These are phyloP conservation scores for Apodospora peruviana DNA, from an alignment of 495 filamentous ascomycete species.

Conservation along the genomic window DNA sequence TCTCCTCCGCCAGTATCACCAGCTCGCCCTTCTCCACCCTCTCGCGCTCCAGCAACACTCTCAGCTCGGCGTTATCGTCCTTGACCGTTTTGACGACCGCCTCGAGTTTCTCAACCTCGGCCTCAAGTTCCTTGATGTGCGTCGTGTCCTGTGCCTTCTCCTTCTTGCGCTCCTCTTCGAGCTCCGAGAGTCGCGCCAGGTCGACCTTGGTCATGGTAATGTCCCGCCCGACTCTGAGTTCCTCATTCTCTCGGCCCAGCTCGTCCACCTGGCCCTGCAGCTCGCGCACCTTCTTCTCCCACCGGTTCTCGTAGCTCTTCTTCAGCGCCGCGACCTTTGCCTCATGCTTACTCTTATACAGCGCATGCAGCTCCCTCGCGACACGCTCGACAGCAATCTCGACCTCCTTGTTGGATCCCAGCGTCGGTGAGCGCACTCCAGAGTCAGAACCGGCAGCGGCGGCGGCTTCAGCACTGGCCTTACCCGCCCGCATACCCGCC, in stretches of 20 bases:
- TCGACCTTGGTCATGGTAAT: constrained; percentile 56
- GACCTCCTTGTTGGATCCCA: constrained; percentile 45
- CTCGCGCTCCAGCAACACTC: constrained; percentile 65
- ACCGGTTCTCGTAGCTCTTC: constrained; percentile 85
- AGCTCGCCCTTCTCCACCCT: constrained; percentile 89
- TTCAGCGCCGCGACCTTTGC: constrained; percentile 90
- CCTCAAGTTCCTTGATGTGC: constrained; percentile 54
- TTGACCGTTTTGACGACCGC: constrained; percentile 61
- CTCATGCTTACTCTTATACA: constrained; percentile 98
- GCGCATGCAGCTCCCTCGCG: constrained; percentile 76
- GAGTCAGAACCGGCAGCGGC: no score
- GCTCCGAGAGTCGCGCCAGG: constrained; percentile 38
- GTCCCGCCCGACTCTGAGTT: constrained; percentile 59
- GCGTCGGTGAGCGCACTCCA: constrained; percentile 3
- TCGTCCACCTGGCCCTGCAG: constrained; percentile 65
- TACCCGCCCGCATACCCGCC: constrained; percentile 56
- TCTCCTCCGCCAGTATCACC: constrained; percentile 86
- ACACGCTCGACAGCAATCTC: constrained; percentile 91
- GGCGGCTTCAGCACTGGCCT: constrained; percentile 32
- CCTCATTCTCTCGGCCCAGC: constrained; percentile 66
- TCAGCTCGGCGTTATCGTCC: constrained; percentile 58
- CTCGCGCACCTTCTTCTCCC: constrained; percentile 77
- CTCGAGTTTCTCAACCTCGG: constrained; percentile 64
- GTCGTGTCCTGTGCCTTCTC: constrained; percentile 46
- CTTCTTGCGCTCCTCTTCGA: constrained; percentile 43